These are phyloP conservation scores for Psilocybe azurescens DNA, from an alignment of 768 basidiomycete species.

Conservation along the genomic window DNA sequence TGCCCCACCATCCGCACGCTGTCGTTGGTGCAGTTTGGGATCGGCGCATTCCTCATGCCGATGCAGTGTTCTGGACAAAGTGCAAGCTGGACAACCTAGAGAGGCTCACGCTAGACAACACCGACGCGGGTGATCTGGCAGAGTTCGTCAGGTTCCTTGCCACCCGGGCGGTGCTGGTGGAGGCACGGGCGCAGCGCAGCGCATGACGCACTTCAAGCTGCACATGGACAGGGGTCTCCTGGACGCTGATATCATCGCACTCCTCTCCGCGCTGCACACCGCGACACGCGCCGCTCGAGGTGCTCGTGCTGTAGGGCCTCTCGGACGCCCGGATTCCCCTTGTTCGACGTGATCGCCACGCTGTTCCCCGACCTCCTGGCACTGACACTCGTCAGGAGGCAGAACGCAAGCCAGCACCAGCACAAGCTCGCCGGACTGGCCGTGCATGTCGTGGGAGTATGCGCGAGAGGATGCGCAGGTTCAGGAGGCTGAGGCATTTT, in stretches of 20 bases:
- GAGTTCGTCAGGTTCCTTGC: conserved; percentile 18
- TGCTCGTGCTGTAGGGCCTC: conserved; percentile 32
- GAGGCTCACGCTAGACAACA: conserved; percentile 25
- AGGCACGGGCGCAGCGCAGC: not conserved
- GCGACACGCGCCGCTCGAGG: conserved; percentile 23
- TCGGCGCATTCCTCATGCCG: conserved; percentile 18
- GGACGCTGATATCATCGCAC: conserved; percentile 19
- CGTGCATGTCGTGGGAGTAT: conserved; percentile 31
- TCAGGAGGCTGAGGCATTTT: conserved; percentile 26
- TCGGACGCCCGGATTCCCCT: conserved; percentile 21
- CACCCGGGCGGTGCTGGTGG: not conserved
- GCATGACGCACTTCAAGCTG: conserved; percentile 34
- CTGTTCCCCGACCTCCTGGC: conserved; percentile 26
- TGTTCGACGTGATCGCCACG: conserved; percentile 24
- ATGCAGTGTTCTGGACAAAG: conserved; percentile 18
- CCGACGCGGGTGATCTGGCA: conserved; percentile 19
- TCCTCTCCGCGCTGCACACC: conserved; percentile 19
- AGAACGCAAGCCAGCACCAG: conserved; percentile 27
- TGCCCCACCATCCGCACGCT: conserved; percentile 28
- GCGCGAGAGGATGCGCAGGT: conserved; percentile 21
- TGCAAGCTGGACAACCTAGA: conserved; percentile 27
- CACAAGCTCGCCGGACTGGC: conserved; percentile 28
- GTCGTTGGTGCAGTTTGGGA: conserved; percentile 21
- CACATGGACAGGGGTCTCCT: conserved; percentile 26
- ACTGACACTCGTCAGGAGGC: conserved; percentile 31